Percentiles rank a stretch among this genome's conserved stretches.
Conservation (phyloP, 441 rosid genomes). For the Brassica balearica region DNA sequence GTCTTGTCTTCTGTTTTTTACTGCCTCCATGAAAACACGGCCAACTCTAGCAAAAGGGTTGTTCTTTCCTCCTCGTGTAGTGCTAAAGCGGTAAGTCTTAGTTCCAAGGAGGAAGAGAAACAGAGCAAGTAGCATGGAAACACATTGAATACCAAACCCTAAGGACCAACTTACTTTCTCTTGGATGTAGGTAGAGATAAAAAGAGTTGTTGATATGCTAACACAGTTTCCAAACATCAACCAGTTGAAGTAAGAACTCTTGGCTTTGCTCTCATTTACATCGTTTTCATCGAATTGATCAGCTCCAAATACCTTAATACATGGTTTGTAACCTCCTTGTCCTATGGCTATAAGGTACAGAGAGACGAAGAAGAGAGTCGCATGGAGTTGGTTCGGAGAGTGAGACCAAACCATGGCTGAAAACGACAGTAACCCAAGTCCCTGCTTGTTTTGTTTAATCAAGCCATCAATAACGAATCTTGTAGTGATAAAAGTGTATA, state of each 20-base stretch:
- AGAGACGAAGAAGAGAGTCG: constrained; percentile 48
- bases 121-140: constrained; percentile 50
- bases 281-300: constrained; percentile 59
- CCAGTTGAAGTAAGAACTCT: constrained; percentile 70
- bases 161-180: constrained; percentile 62
- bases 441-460: constrained; percentile 42
- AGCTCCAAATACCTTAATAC: constrained; percentile 64
- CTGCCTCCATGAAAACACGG: constrained; percentile 50
- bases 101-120: constrained; percentile 54
- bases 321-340: constrained; percentile 59
- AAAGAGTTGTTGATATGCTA: constrained; percentile 34
- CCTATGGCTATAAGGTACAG: constrained; percentile 58
- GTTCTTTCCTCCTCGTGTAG: neutral
- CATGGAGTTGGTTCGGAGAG: constrained; percentile 37
- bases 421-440: constrained; percentile 58
- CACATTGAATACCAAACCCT: constrained; percentile 56
- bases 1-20: constrained; percentile 44
- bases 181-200: constrained; percentile 51
- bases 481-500: neutral
- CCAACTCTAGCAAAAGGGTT: constrained; percentile 50
- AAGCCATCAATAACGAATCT: neutral
- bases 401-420: constrained; percentile 48
- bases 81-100: constrained; percentile 44
- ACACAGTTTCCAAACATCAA: constrained; percentile 51
- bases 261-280: constrained; percentile 46